Evolutionary conservation across 805 yeast genomes (phyloP), one percentile per base, ranked within the genome.

Genomic region (Lachancea sp.): DNA sequence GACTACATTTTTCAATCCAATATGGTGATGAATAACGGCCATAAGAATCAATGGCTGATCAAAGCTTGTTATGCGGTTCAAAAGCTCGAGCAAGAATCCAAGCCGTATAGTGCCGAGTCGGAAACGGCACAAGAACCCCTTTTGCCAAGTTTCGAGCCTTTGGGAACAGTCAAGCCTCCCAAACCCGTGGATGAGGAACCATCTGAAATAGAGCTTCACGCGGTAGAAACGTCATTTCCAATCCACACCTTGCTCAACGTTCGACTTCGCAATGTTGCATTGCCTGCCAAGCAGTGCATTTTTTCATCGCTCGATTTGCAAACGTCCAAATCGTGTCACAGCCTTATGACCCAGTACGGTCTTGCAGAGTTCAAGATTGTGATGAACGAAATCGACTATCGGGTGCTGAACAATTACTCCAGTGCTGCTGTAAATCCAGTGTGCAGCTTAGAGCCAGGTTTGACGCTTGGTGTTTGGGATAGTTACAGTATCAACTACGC

Each of bases 11-110:
- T 61, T 37, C 49, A 54, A 42, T 59, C 64, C 12, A 59, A 56
- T 27, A 59, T 59, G 3, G 64, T 60, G 1, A 60, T 62, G 67
- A 62, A 61, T 44, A 61, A 61, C 48, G 66, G 64, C 2, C 57
- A 56, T 41, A 57, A 56, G 39, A 62, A 62, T 41, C 25, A 55
- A 18, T 16, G 42, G 30, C 19, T n/a, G 20, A 41, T 46, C 22
- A 32, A 29, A 7, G 39, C 40, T 5, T 38, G 20, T 19, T 25
- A 16, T 11, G 34, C 39, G 49, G 13, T 49, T 49, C 31, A 54
- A 50, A 16, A 26, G 33, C 15, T 27, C 9, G 22, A 16, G 8
- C 16, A n/a, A 15, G 22, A n/a, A 15, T 13, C 25, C 16, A 20
- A 36, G 25, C 12, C 16, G 19, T 19, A 26, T 22, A 32, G 19